Conservation (phyloP, 2,329 filamentous ascomycete genomes). For the Coniochaeta sp. region DNA sequence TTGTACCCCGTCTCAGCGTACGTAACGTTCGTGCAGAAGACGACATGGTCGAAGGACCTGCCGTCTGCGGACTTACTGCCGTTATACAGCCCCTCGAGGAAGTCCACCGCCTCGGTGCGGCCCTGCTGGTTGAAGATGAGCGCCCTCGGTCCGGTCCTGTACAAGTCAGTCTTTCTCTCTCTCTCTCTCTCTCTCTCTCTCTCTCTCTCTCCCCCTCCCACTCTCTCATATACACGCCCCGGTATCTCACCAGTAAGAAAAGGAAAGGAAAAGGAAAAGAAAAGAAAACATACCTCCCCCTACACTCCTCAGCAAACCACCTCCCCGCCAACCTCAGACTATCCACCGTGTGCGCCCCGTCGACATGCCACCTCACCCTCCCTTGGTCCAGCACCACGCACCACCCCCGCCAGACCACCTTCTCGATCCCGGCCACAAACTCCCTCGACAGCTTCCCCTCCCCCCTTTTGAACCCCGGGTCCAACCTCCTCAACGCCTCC, state of each 20-base stretch:
- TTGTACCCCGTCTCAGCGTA: slow-evolving; percentile 48
- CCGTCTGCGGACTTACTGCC: slow-evolving; percentile 21
- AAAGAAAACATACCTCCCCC: slow-evolving; percentile 8
- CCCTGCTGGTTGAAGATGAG: slow-evolving; percentile 93
- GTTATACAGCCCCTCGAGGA: slow-evolving; percentile 51
- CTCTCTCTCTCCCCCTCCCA: not conserved
- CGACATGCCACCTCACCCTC: slow-evolving; percentile 67
- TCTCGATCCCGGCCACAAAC: slow-evolving; percentile 58
- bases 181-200: not conserved
- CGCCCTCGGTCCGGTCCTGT: slow-evolving; percentile 24
- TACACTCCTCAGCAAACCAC: slow-evolving; percentile 58
- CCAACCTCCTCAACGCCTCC: slow-evolving; percentile 41
- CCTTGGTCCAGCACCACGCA: slow-evolving; percentile 56
- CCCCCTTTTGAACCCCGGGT: slow-evolving; percentile 7
- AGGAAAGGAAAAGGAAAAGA: too few relatives aligned
- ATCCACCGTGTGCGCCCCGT: slow-evolving; percentile 83
- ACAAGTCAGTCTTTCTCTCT: not conserved
- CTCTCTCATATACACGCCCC: slow-evolving; percentile 6
- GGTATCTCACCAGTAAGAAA: too few relatives aligned
- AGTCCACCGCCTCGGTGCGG: slow-evolving; percentile 62
- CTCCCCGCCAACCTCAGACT: slow-evolving; percentile 68
- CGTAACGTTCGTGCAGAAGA: slow-evolving; percentile 73
- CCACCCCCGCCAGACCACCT: slow-evolving; percentile 65
- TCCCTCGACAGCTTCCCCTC: slow-evolving; percentile 33
- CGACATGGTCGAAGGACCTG: slow-evolving; percentile 56